phyloP scores from a whole-genome alignment of 805 yeast species.

The Sugiyamaella lignohabitans region DNA sequence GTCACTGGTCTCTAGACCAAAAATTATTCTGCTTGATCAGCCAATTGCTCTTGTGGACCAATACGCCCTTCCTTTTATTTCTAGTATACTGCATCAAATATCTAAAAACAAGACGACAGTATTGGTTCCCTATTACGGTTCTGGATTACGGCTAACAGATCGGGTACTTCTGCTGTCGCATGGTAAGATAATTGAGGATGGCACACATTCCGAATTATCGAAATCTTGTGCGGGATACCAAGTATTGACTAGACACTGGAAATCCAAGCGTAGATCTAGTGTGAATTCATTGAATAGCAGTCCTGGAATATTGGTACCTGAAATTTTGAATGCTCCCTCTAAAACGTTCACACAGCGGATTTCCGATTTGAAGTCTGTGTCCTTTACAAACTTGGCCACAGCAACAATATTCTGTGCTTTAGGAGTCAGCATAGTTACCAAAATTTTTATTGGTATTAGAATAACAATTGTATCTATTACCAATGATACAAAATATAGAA shows the following conservation, averaged over 20 bases:
- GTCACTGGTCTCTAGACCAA: conserved; percentile 4
- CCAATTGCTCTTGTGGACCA: conserved; percentile 1
- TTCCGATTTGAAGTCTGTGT: neutral
- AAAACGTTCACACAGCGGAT: neutral
- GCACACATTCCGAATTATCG: conserved; percentile 1
- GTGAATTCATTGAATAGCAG: too few relatives aligned
- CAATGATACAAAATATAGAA: neutral
- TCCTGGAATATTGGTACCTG: too few relatives aligned
- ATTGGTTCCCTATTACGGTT: neutral
- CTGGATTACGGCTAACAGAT: neutral
- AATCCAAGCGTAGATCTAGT: neutral
- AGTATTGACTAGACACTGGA: neutral
- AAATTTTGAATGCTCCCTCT: neutral
- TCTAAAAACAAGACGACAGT: neutral
- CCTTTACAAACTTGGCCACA: neutral
- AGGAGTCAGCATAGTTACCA: neutral
- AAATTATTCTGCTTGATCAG: conserved; percentile 1
- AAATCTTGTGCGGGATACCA: neutral
- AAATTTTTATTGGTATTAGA: neutral
- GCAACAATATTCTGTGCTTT: neutral
- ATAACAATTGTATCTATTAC: neutral
- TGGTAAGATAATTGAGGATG: neutral
- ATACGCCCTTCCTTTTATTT: conserved; percentile 1
- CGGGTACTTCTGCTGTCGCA: neutral
- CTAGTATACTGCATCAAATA: neutral